Percentiles rank a stretch among this genome's conserved stretches.
These are phyloP conservation scores for Exophiala sp. DNA, from an alignment of 2,329 filamentous ascomycete species.

Conservation along the genomic window DNA sequence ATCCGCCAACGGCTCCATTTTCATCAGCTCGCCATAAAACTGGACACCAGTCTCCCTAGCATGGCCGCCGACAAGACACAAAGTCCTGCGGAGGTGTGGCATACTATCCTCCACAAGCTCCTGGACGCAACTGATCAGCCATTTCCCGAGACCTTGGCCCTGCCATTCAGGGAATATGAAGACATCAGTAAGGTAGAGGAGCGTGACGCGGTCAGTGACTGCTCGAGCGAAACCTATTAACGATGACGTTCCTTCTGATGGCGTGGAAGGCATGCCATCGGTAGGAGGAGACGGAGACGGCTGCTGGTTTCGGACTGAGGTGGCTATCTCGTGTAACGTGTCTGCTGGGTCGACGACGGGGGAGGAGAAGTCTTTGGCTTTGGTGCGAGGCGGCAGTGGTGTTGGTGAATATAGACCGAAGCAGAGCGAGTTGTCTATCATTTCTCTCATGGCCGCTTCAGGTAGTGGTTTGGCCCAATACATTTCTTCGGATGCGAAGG, in stretches of 20 bases:
- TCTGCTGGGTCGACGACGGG: constrained; percentile 17
- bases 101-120: constrained; percentile 50
- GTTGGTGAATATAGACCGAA: constrained; percentile 49
- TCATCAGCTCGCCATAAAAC: constrained; percentile 30
- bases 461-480: constrained; percentile 57
- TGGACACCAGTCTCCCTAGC: constrained; percentile 7
- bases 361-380: constrained; percentile 1
- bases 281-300: no score
- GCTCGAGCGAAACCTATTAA: constrained; percentile 54
- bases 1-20: constrained; percentile 20
- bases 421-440: constrained; percentile 55
- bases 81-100: constrained; percentile 54
- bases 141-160: constrained; percentile 57
- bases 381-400: constrained; percentile 8
- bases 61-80: constrained; percentile 47
- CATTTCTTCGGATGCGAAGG: constrained; percentile 52
- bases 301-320: constrained; percentile 3
- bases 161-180: constrained; percentile 58
- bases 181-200: constrained; percentile 65
- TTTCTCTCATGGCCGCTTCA: constrained; percentile 44
- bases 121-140: constrained; percentile 57
- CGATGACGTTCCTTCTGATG: constrained; percentile 27
- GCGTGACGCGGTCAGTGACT: constrained; percentile 64
- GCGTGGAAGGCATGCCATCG: no score
- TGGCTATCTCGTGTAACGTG: constrained; percentile 16